A percentile compares a stretch with the other conserved stretches of the same genome.
phyloP scores from a whole-genome alignment of 768 basidiomycete species.

The Mycena venus region DNA sequence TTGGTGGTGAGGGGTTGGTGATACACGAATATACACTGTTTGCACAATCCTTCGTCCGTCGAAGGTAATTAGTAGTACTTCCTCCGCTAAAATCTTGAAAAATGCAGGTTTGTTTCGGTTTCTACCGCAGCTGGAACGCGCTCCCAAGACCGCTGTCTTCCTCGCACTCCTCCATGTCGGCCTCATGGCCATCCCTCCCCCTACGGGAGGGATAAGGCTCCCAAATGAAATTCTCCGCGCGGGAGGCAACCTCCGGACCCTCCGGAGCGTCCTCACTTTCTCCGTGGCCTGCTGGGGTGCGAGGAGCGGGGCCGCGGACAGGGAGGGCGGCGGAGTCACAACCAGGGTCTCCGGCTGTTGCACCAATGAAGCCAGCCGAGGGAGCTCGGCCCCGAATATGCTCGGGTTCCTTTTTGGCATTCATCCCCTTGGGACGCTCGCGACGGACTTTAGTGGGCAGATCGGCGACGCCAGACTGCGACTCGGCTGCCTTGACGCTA shows the following conservation, averaged over 20 bases:
- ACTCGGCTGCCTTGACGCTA: conserved; percentile 17
- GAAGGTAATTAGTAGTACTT: conserved; percentile 30
- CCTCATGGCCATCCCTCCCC: conserved; percentile 52
- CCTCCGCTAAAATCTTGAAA: conserved; percentile 25
- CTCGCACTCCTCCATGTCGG: conserved; percentile 49
- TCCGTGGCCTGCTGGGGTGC: conserved; percentile 35
- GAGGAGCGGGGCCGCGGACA: conserved; percentile 32
- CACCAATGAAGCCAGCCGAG: conserved; percentile 50
- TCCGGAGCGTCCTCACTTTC: conserved; percentile 61
- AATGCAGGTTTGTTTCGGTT: neutral
- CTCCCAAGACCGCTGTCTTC: conserved; percentile 67
- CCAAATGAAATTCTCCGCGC: conserved; percentile 79
- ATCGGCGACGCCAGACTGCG: conserved; percentile 12
- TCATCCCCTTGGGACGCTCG: conserved; percentile 55
- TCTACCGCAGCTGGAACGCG: conserved; percentile 75
- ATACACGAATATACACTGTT: conserved; percentile 38
- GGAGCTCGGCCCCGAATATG: conserved; percentile 77
- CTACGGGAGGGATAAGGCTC: conserved; percentile 54
- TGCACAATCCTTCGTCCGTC: conserved; percentile 33
- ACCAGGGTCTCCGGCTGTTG: conserved; percentile 41
- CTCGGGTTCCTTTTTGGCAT: conserved; percentile 71
- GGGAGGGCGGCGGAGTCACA: neutral
- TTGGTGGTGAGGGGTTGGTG: conserved; percentile 27
- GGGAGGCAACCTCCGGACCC: conserved; percentile 61
- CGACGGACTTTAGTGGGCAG: conserved; percentile 34